Percentiles rank a stretch among this genome's conserved stretches.
Evolutionary conservation across 1,139 yeast genomes (phyloP).

Genomic region (Geotrichum macrosporum): DNA sequence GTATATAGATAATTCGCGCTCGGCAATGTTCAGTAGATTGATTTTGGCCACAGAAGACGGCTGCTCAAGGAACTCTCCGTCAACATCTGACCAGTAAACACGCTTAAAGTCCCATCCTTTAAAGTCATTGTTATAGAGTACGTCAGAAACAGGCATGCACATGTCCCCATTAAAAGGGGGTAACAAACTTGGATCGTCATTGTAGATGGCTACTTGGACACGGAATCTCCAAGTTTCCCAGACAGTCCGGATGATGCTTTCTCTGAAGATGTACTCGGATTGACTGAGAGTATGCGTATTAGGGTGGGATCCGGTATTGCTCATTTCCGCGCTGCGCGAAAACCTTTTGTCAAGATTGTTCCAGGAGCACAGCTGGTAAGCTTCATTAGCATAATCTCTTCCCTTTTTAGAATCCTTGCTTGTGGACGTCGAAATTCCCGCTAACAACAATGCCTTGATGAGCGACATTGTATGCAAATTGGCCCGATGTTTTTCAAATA

Average conservation of each 20-base stretch:
- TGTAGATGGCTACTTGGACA: constrained; percentile 20
- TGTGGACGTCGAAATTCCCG: constrained; percentile 20
- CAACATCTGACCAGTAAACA: constrained; percentile 25
- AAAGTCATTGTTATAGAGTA: constrained; percentile 22
- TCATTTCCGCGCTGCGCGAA: constrained; percentile 8
- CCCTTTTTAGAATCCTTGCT: constrained; percentile 4
- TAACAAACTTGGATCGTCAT: constrained; percentile 7
- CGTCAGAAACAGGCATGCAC: constrained; percentile 25
- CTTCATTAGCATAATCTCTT: constrained; percentile 6
- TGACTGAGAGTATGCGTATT: background rate
- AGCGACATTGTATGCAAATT: constrained; percentile 21
- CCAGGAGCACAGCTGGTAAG: constrained; percentile 14
- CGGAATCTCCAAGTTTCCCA: constrained; percentile 26
- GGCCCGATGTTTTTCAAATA: constrained; percentile 24
- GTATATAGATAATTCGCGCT: constrained; percentile 1
- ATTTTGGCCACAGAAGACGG: no score
- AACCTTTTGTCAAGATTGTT: constrained; percentile 15
- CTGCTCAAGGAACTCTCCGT: constrained; percentile 19
- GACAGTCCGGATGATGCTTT: constrained; percentile 25
- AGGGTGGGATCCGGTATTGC: constrained; percentile 3
- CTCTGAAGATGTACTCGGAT: constrained; percentile 24
- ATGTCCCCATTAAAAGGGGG: constrained; percentile 25
- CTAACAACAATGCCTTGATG: constrained; percentile 23
- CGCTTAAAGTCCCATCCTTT: constrained; percentile 24
- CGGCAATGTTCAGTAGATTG: no score